Evolutionary conservation across 169 alveolate genomes (phyloP).

Genomic region (Cryptosporidium viatorum): DNA sequence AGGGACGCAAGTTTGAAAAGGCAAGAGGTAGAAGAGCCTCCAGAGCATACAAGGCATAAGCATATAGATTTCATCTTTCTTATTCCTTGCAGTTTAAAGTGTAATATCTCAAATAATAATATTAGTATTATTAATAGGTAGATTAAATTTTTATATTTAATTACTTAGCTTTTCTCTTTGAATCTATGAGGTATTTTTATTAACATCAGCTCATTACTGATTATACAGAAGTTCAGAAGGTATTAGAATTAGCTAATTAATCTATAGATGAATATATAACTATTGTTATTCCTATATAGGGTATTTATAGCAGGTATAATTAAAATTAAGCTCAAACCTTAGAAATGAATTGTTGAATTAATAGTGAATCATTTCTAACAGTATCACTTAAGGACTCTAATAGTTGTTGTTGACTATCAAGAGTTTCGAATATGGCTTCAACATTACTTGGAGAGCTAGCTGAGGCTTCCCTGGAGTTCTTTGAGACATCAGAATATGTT

Average conservation of each 20-base stretch:
- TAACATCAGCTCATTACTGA: background rate
- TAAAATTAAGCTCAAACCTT: background rate
- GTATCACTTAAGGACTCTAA: slow-evolving; percentile 47
- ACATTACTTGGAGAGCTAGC: slow-evolving; percentile 23
- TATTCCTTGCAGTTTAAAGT: slow-evolving; percentile 9
- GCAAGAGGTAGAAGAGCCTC: slow-evolving; percentile 94
- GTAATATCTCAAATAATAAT: background rate
- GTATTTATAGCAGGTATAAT: background rate
- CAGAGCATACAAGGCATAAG: slow-evolving; percentile 89
- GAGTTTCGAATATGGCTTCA: slow-evolving; percentile 53
- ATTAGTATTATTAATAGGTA: slow-evolving; percentile 20
- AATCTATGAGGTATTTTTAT: background rate
- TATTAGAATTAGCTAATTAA: no score
- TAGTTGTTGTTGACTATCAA: slow-evolving; percentile 51
- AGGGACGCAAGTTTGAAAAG: slow-evolving; percentile 94
- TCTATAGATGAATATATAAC: no score
- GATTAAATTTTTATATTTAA: slow-evolving; percentile 52
- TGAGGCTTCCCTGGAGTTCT: slow-evolving; percentile 19
- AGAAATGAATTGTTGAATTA: slow-evolving; percentile 31
- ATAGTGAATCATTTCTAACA: slow-evolving; percentile 31
- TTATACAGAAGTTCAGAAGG: background rate
- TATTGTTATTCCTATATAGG: background rate
- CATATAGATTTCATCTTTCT: slow-evolving; percentile 8
- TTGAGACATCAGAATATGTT: background rate
- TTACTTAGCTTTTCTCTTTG: background rate